Evolutionary conservation across 345 rosid genomes (phyloP), one percentile per base, ranked within the genome.

Genomic region (Excoecaria agallocha): DNA sequence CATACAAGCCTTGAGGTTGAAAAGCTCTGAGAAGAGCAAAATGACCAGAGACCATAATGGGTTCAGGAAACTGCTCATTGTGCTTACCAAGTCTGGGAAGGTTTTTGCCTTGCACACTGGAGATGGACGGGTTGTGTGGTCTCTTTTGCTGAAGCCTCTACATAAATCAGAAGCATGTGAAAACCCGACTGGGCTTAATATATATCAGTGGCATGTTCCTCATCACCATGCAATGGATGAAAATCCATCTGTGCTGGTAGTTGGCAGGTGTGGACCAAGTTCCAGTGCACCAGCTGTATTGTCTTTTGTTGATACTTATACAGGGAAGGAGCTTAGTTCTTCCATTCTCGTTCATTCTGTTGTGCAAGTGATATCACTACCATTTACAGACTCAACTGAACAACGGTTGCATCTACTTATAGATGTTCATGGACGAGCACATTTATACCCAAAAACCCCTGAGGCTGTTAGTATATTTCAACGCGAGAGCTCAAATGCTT

Each of bases 31-130:
- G 82, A 96, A 86, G 88, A 96, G 87, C 91, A 96, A 91, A 86
- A 78, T 93, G 88, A 96, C 94, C 55, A 84, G 99, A 81, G 99
- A 96, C 86, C 99, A 89, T 82, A 96, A 96, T 82, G 98, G 99
- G 80, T 96, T 96, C 71, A 86, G 99, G 72, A 96, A 93, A 87
- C 77, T 93, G 78, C 88, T 96, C 39, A 84, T 93, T 77, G 96
- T 89, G 48, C 94, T 96, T 64, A 93, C 96, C 12, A 88, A 84
- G 70, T 87, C 96, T 74, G 91, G 98, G 67, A 93, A 96, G 84
- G 69, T 96, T 62, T 90, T 89, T 80, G 96, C 98, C 60, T 83
- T 96, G 79, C 97, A 96, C 83, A 93, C 93, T 69, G 99, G 99
- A 84, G 97, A 93, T 85, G 99, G 99, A 77, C 85, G 82, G 55